Evolutionary conservation across 768 basidiomycete species (phyloP).

Genomic region (Boletales sp.): DNA sequence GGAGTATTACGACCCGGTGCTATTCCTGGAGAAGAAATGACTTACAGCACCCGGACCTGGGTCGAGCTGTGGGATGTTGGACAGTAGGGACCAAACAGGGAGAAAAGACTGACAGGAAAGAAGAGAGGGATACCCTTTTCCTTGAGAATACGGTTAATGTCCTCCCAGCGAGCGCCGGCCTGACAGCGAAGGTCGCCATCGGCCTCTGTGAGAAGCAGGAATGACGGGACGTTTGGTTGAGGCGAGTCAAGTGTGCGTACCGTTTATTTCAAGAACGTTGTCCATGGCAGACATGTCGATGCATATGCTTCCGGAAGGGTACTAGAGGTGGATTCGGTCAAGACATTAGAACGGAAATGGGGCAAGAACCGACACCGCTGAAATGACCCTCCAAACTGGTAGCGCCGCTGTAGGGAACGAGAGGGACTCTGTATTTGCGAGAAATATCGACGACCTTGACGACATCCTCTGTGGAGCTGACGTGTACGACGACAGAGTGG

Average conservation of each 20-base stretch:
- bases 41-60: slow-evolving; percentile 62
- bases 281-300: slow-evolving; percentile 80
- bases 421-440: slow-evolving; percentile 68
- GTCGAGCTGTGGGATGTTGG: slow-evolving; percentile 49
- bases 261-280: slow-evolving; percentile 69
- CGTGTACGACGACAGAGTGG: slow-evolving; percentile 64
- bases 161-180: slow-evolving; percentile 67
- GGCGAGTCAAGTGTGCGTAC: slow-evolving; percentile 31
- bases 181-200: slow-evolving; percentile 76
- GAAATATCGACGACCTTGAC: slow-evolving; percentile 74
- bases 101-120: slow-evolving; percentile 58
- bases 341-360: no score
- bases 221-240: not conserved
- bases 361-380: slow-evolving; percentile 47
- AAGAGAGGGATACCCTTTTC: slow-evolving; percentile 71
- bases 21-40: no score
- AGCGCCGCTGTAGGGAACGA: slow-evolving; percentile 76
- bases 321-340: slow-evolving; percentile 5
- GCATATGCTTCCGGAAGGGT: slow-evolving; percentile 60
- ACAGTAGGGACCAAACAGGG: not conserved
- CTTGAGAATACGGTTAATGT: slow-evolving; percentile 63
- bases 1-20: no score
- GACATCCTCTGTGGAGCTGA: slow-evolving; percentile 74
- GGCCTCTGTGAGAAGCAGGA: not conserved
- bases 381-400: slow-evolving; percentile 81